These are phyloP conservation scores for Lantana camara DNA, from an alignment of 257 asterid genomes.

Conservation along the genomic window DNA sequence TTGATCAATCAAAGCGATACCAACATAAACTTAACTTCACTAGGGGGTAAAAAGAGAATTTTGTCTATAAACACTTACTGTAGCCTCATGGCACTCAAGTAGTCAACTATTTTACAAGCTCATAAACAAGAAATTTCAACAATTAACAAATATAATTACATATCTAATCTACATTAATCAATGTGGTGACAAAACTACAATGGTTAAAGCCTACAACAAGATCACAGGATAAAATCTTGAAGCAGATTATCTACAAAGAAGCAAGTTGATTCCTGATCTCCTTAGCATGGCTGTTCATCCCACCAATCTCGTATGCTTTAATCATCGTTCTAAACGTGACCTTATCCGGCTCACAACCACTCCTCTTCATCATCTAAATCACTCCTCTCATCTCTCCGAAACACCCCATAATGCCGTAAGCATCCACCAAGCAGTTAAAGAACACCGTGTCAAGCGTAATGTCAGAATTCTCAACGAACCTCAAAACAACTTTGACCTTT, in stretches of 20 bases:
- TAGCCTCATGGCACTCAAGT: too few species aligned
- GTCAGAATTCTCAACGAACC: slow-evolving; percentile 70
- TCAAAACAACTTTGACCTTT: slow-evolving; percentile 57
- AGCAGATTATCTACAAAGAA: slow-evolving; percentile 33
- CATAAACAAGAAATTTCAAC: background rate
- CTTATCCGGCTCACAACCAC: slow-evolving; percentile 75
- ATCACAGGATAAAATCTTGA: background rate
- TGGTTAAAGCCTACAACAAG: background rate
- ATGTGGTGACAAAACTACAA: background rate
- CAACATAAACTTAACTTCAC: too few species aligned
- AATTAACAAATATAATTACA: slow-evolving; percentile 3
- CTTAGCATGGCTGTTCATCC: slow-evolving; percentile 67
- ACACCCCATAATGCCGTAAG: slow-evolving; percentile 93
- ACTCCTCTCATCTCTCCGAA: slow-evolving; percentile 77
- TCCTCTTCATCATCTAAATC: slow-evolving; percentile 73
- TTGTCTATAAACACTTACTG: too few species aligned
- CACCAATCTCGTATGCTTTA: slow-evolving; percentile 59
- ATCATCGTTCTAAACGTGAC: slow-evolving; percentile 81
- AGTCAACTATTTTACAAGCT: too few species aligned
- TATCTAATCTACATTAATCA: background rate
- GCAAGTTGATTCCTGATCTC: slow-evolving; percentile 60
- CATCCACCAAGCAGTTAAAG: slow-evolving; percentile 84
- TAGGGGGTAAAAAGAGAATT: too few species aligned
- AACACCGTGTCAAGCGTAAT: slow-evolving; percentile 75
- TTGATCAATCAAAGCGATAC: too few species aligned